These are phyloP conservation scores for Coniochaeta sp. DNA, from an alignment of 2,329 filamentous ascomycete species.

Conservation along the genomic window DNA sequence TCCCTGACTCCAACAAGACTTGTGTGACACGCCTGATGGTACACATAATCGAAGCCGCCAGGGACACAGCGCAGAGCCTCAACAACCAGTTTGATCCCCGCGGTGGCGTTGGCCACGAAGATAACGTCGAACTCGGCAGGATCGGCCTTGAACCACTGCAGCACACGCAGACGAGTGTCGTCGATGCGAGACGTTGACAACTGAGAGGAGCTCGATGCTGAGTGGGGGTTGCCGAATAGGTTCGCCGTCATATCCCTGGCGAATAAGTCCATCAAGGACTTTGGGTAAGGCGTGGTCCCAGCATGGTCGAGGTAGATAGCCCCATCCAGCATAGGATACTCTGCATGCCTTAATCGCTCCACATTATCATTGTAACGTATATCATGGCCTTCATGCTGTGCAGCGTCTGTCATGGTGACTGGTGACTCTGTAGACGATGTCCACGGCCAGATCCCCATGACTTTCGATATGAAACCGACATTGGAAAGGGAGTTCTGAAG, in stretches of 20 bases:
- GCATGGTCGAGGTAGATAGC: slow-evolving; percentile 88
- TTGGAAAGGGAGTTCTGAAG: background rate
- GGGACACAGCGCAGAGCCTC: slow-evolving; percentile 66
- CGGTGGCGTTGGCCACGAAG: slow-evolving; percentile 89
- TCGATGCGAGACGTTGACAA: slow-evolving; percentile 68
- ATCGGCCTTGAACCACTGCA: slow-evolving; percentile 75
- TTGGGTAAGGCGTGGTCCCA: slow-evolving; percentile 78
- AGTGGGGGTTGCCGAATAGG: slow-evolving; percentile 89
- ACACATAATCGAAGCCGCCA: slow-evolving; percentile 72
- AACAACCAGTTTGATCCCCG: slow-evolving; percentile 77
- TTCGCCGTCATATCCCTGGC: slow-evolving; percentile 69
- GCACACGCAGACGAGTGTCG: slow-evolving; percentile 60
- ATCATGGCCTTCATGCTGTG: background rate
- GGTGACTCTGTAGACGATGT: background rate
- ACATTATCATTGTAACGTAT: slow-evolving; percentile 49
- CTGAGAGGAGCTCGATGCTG: slow-evolving; percentile 74
- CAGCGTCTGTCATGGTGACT: background rate
- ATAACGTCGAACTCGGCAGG: slow-evolving; percentile 78
- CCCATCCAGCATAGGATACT: slow-evolving; percentile 66
- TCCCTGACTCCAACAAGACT: slow-evolving; percentile 78
- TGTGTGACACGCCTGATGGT: slow-evolving; percentile 80
- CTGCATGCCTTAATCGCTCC: slow-evolving; percentile 47
- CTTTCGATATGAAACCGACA: background rate
- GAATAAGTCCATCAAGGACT: slow-evolving; percentile 74
- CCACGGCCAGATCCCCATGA: background rate